phyloP scores from a whole-genome alignment of 208 protist species.

The Crithidia acanthocephali region DNA sequence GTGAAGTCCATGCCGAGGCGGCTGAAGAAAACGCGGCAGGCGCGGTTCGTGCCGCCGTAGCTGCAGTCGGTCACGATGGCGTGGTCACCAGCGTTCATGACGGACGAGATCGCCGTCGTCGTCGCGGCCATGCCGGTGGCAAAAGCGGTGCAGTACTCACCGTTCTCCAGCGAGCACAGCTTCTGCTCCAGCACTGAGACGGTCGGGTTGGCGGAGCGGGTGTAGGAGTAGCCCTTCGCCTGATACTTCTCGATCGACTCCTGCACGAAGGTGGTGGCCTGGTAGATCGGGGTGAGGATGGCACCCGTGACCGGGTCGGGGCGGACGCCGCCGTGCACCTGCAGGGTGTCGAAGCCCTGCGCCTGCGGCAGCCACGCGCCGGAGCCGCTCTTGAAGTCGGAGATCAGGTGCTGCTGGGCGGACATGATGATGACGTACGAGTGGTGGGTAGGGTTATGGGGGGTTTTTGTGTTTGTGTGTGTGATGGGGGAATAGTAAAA shows the following conservation, averaged over 20 bases:
- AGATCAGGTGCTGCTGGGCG: constrained; percentile 74
- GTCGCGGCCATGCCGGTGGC: constrained; percentile 92
- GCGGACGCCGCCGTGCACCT: constrained; percentile 82
- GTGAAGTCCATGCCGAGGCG: constrained; percentile 92
- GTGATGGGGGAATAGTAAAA: constrained; percentile 4
- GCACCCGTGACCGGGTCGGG: constrained; percentile 89
- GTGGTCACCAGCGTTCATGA: constrained; percentile 92
- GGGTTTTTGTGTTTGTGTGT: too few relatives aligned
- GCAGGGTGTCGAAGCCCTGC: constrained; percentile 84
- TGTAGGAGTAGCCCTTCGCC: constrained; percentile 92
- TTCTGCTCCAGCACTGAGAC: constrained; percentile 89
- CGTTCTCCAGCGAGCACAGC: constrained; percentile 92
- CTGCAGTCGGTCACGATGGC: constrained; percentile 94
- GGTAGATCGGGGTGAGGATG: constrained; percentile 90
- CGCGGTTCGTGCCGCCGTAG: constrained; percentile 96
- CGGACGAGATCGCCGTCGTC: constrained; percentile 89
- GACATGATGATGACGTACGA: constrained; percentile 47
- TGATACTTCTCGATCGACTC: constrained; percentile 87
- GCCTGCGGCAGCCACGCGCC: constrained; percentile 71
- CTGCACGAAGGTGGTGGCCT: constrained; percentile 92
- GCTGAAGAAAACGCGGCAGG: constrained; percentile 87
- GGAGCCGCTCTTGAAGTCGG: constrained; percentile 61
- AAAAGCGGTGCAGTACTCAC: constrained; percentile 86
- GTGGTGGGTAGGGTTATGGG: too few relatives aligned
- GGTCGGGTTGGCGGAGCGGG: constrained; percentile 95